Evolutionary conservation across 768 basidiomycete species (phyloP).

Genomic region (Scleroderma citrinum): DNA sequence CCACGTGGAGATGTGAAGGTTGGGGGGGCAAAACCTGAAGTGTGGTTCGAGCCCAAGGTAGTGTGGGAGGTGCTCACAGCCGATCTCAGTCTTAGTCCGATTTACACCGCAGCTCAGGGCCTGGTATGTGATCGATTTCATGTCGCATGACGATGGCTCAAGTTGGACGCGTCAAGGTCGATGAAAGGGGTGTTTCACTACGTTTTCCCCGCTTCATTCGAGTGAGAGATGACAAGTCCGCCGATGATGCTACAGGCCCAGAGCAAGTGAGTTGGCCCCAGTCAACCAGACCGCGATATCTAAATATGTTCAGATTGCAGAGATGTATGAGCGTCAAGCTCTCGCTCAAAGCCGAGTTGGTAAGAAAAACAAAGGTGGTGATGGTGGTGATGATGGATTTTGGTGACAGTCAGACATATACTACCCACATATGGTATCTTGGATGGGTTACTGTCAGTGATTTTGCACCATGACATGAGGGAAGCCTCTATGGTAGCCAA

Average conservation of each 20-base stretch:
- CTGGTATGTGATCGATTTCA: conserved; percentile 45
- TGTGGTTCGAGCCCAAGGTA: conserved; percentile 96
- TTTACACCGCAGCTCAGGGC: conserved; percentile 93
- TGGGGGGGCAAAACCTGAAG: conserved; percentile 92
- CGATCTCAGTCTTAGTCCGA: conserved; percentile 92
- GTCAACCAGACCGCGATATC: not conserved
- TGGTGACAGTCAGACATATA: conserved; percentile 46
- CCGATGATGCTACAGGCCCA: conserved; percentile 87
- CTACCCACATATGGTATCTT: conserved; percentile 10
- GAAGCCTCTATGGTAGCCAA: not conserved
- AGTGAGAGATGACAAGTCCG: conserved; percentile 87
- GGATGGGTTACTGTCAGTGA: not conserved
- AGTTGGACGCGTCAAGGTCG: conserved; percentile 45
- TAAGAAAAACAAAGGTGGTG: conserved; percentile 55
- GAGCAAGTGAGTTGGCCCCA: conserved; percentile 62
- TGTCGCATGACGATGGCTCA: conserved; percentile 2
- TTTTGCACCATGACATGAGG: not conserved
- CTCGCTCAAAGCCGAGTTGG: conserved; percentile 69
- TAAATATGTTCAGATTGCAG: conserved; percentile 57
- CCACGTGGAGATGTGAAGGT: conserved; percentile 79
- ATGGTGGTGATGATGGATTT: conserved; percentile 59
- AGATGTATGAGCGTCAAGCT: conserved; percentile 89
- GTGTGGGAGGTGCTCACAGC: conserved; percentile 99
- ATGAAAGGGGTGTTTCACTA: conserved; percentile 88
- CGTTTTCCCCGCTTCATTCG: conserved; percentile 95